A percentile compares a stretch with the other conserved stretches of the same genome.
Evolutionary conservation across 1,284 basidiomycete genomes (phyloP).

Genomic region (Trametes polyzona): DNA sequence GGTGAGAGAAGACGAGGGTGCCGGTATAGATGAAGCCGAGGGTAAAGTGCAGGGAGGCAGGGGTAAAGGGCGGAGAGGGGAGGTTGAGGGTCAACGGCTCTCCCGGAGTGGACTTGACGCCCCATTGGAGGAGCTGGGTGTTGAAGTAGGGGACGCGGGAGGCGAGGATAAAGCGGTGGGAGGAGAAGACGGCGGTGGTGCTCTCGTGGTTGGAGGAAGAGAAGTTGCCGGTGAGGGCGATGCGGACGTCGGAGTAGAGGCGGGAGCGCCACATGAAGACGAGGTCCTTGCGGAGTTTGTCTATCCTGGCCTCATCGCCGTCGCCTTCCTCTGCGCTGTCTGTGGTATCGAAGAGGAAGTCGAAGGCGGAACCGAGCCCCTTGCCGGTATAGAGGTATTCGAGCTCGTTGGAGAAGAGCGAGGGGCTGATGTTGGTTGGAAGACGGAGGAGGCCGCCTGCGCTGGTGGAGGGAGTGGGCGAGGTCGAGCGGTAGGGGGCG

Average conservation of each 20-base stretch:
- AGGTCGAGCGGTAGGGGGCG: constrained; percentile 43
- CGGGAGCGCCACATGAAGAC: constrained; percentile 96
- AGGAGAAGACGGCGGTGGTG: constrained; percentile 83
- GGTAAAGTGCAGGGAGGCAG: constrained; percentile 92
- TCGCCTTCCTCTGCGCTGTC: constrained; percentile 56
- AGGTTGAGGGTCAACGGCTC: constrained; percentile 69
- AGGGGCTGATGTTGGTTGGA: constrained; percentile 70
- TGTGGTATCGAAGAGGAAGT: constrained; percentile 83
- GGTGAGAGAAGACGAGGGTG: constrained; percentile 89
- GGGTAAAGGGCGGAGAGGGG: constrained; percentile 93
- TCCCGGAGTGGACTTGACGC: constrained; percentile 39
- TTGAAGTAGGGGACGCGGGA: constrained; percentile 91
- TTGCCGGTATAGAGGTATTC: constrained; percentile 91
- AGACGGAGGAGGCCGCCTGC: constrained; percentile 54
- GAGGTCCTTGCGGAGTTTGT: constrained; percentile 89
- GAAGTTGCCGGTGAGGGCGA: constrained; percentile 73
- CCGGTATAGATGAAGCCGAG: constrained; percentile 95
- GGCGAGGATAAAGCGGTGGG: constrained; percentile 91
- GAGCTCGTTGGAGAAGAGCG: constrained; percentile 83
- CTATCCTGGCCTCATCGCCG: constrained; percentile 73
- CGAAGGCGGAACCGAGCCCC: constrained; percentile 86
- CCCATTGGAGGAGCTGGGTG: constrained; percentile 68
- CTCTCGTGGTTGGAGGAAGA: constrained; percentile 64
- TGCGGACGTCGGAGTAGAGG: constrained; percentile 88
- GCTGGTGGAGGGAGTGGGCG: constrained; percentile 49